Conservation (phyloP, 352 stramenopile species). For the Phytophthora hybrid region DNA sequence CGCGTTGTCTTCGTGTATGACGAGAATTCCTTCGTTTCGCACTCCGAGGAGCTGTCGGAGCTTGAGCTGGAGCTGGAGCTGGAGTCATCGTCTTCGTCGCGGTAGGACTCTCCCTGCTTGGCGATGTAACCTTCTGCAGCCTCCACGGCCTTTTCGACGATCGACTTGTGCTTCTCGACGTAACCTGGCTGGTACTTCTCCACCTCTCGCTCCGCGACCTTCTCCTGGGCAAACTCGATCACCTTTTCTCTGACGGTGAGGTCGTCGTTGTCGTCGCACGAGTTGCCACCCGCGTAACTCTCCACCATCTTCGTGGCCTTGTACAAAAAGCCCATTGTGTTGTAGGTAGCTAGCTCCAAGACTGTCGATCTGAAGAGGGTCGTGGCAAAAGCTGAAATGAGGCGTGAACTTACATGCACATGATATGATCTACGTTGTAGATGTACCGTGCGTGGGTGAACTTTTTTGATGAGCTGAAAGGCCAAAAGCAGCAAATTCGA, state of each 20-base stretch:
- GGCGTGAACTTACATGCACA: neutral
- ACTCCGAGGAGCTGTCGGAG: neutral
- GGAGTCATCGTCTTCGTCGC: neutral
- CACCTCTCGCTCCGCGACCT: slow-evolving; percentile 25
- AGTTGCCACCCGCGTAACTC: slow-evolving; percentile 6
- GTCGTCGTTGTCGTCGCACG: neutral
- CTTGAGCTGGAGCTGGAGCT: slow-evolving; percentile 8
- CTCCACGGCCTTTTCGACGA: slow-evolving; percentile 18
- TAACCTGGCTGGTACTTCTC: slow-evolving; percentile 12
- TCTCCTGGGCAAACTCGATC: slow-evolving; percentile 28
- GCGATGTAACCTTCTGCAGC: slow-evolving; percentile 23
- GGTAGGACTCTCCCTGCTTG: slow-evolving; percentile 8
- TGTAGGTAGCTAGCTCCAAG: too few species aligned
- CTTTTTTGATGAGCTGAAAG: slow-evolving; percentile 17
- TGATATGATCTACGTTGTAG: too few species aligned
- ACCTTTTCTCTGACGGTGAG: slow-evolving; percentile 20
- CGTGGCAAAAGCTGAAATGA: slow-evolving; percentile 5
- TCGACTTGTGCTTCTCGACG: slow-evolving; percentile 23
- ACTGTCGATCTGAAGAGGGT: too few species aligned
- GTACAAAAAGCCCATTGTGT: slow-evolving; percentile 18
- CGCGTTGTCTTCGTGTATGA: neutral
- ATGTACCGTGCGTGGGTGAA: slow-evolving; percentile 6
- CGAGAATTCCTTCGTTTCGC: neutral
- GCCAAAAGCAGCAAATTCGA: neutral
- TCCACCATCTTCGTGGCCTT: slow-evolving; percentile 20